These are phyloP conservation scores for Xerophyta viscosa DNA, from an alignment of 106 monocot species.

Conservation along the genomic window DNA sequence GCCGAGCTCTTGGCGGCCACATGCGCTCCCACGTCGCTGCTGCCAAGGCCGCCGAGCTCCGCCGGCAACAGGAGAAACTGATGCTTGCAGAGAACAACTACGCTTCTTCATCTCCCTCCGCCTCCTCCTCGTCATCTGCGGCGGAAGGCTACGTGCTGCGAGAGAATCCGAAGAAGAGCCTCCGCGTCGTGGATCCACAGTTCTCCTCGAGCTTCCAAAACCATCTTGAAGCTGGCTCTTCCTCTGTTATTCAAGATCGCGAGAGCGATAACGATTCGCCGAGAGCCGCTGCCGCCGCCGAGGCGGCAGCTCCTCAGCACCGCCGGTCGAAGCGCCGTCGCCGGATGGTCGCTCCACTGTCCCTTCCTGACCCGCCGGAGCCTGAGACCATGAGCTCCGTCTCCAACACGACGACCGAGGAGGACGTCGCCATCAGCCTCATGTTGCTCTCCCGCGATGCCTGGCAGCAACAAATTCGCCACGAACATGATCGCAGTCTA, in stretches of 20 bases:
- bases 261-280: constrained; percentile 75
- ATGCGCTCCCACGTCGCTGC: constrained; percentile 60
- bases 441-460: constrained; percentile 49
- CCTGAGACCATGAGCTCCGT: neutral
- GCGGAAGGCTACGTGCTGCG: constrained; percentile 46
- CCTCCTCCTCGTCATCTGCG: constrained; percentile 14
- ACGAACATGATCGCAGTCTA: neutral
- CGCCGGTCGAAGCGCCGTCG: constrained; percentile 32
- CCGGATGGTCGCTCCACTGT: constrained; percentile 5
- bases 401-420: constrained; percentile 33
- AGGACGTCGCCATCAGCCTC: constrained; percentile 63
- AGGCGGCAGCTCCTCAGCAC: constrained; percentile 11
- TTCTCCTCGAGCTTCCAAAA: constrained; percentile 17
- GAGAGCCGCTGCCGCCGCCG: constrained; percentile 1
- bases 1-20: constrained; percentile 65
- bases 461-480: neutral
- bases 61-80: neutral
- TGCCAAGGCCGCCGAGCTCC: constrained; percentile 5
- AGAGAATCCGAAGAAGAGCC: constrained; percentile 63
- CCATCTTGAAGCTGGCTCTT: neutral
- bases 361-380: neutral
- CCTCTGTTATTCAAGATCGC: constrained; percentile 41
- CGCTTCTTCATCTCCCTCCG: constrained; percentile 18
- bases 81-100: neutral
- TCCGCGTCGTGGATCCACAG: constrained; percentile 46